Conservation (phyloP, 352 stramenopile genomes). For the Phytophthora melonis region DNA sequence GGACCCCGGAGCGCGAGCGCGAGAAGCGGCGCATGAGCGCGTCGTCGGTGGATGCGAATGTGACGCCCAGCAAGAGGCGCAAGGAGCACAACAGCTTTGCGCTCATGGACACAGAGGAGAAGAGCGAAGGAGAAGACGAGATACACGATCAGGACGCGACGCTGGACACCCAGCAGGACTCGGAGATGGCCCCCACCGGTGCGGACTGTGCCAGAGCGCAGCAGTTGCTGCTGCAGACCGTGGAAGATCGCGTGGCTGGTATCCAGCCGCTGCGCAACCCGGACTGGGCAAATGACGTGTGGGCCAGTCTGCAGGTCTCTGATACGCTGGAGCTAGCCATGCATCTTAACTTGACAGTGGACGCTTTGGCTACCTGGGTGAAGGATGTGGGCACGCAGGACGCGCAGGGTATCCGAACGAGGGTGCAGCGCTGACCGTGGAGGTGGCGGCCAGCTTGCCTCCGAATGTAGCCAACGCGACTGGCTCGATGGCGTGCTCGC, state of each 20-base stretch:
- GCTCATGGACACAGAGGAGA: conserved; percentile 17
- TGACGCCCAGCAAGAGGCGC: conserved; percentile 38
- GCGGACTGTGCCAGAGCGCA: conserved; percentile 15
- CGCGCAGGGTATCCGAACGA: conserved; percentile 26
- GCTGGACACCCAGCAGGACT: conserved; percentile 19
- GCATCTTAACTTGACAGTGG: conserved; percentile 48
- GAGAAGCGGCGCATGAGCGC: conserved; percentile 45
- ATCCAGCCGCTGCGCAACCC: conserved; percentile 27
- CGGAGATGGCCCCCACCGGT: neutral
- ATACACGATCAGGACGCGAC: conserved; percentile 7
- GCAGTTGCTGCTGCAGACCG: conserved; percentile 37
- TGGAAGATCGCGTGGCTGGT: conserved; percentile 40
- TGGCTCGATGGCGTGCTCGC: conserved; percentile 28
- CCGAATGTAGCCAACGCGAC: conserved; percentile 23
- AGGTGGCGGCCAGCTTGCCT: conserved; percentile 38
- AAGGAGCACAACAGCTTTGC: conserved; percentile 30
- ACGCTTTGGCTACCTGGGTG: conserved; percentile 51
- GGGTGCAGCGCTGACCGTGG: conserved; percentile 20
- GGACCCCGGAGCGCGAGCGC: conserved; percentile 24
- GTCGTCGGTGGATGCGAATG: conserved; percentile 19
- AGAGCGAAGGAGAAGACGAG: conserved; percentile 22
- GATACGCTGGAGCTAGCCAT: conserved; percentile 43
- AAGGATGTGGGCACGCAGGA: conserved; percentile 30
- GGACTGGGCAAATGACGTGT: conserved; percentile 44
- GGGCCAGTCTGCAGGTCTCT: conserved; percentile 40